Base-by-base conservation (phyloP, 139 green algal genomes). In the Trebouxia sp. region DNA sequence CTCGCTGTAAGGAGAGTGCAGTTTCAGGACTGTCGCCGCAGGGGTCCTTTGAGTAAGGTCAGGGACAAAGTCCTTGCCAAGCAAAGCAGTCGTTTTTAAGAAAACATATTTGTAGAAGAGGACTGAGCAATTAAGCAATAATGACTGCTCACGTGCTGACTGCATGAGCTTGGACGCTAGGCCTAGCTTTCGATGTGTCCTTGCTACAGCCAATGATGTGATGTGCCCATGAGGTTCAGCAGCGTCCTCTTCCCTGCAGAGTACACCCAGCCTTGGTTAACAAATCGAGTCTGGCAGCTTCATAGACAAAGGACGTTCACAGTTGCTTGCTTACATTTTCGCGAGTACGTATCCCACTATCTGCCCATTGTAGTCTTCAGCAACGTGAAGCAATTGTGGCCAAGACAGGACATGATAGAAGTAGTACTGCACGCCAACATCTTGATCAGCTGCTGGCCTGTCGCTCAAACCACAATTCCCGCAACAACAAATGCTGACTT, bases 341-440 rank as follows among this genome's bases (percentile, higher is more conserved):
- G 97, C 96, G 24, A 99, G 89, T 9, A 99, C 97, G 82, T 99
- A 99, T 28, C 97, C 97, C 15, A 99, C 97, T 42, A 99, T 99
- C 43, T 91, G 92, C 1, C 96, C 96, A 78, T 97, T 92, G 80
- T 98, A 97, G 81, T 98, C 96, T 84, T 99, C 96, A 3, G 97
- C 97, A 51, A 99, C 96, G 53, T 98, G 94, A 20, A 99, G 87
- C 26, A 99, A 92, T 83, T 99, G 96, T 22, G 97, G 97, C 97
- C 97, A 99, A 5, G 94, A 97, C 11, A 99, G 89, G 41, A 98
- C 95, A 85, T 99, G 97, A 83, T 99, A 99, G 76, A 98, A 91
- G 87, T 99, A 99, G 88, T 99, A 99, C 96, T 99, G 93, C 87
- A 91, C 5, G 15, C 15, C 43, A 77, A 6, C 3, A 38, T 14